Base-by-base conservation (phyloP, 805 yeast species). In the Ogataea corticis region DNA sequence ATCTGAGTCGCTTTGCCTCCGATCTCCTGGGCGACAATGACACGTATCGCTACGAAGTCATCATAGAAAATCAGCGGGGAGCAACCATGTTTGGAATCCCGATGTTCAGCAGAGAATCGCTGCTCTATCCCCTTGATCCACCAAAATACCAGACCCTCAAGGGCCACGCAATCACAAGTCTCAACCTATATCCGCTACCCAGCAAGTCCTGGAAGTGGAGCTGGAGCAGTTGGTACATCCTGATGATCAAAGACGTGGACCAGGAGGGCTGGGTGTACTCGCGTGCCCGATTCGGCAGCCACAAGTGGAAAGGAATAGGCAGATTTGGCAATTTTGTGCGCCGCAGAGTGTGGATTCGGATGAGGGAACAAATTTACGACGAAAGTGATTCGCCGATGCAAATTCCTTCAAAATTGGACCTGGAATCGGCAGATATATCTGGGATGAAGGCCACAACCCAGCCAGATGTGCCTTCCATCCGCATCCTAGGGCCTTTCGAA, bases 191-290 rank as follows among this genome's bases (percentile, higher is more conserved):
- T 45, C 80, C 82, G 0, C 62, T 77, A 17, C 82, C 84, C 1
- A 80, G 72, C 32, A 58, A 68, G 27, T 55, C 65, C 40, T 79
- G 83, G 84, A 46, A 53, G 41, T 79, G 84, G 84, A 54, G 66
- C 17, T 79, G 84, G 84, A 66, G 65, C n/a, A 57, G 56, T 33
- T 78, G 83, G 83, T 73, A 76, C 46, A 70, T 76, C 3, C 55
- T 77, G 46, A 78, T 77, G 83, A 62, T 71, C 34, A 67, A 69
- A 39, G 82, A 79, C 51, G 80, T 77, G 25, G 84, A 79, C 53
- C 82, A 78, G 48, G 75, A 74, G 48, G 84, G 84, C 3, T 79
- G 83, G 82, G 61, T 73, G 3, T 79, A 79, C 51, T 69, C 77
- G 33, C 49, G 58, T n/a, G 38, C 70, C 2, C 52, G 72, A 14